phyloP scores from a whole-genome alignment of 1,284 basidiomycete genomes.

The Irpex sp. region DNA sequence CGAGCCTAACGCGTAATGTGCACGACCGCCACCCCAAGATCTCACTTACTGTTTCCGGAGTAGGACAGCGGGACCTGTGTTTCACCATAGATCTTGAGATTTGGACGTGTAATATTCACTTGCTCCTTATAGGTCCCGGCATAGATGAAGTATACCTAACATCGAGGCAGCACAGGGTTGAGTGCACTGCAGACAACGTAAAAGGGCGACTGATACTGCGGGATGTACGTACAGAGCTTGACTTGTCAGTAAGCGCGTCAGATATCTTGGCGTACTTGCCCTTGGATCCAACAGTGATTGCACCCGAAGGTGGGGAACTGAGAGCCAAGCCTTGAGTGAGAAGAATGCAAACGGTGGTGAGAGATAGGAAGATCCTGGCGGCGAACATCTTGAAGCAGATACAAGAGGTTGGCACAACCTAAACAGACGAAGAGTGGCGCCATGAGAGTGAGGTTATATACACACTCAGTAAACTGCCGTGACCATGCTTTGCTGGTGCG shows the following conservation, averaged over 20 bases:
- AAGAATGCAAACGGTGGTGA: neutral
- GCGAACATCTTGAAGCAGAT: neutral
- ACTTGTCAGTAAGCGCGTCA: constrained; percentile 22
- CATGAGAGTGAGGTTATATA: constrained; percentile 1
- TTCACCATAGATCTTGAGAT: constrained; percentile 22
- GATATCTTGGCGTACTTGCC: constrained; percentile 22
- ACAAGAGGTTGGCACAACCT: constrained; percentile 3
- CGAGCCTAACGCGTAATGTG: neutral
- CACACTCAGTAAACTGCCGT: neutral
- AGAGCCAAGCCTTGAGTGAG: constrained; percentile 10
- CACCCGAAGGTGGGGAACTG: constrained; percentile 19
- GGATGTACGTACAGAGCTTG: constrained; percentile 18
- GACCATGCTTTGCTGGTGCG: neutral
- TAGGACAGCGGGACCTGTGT: constrained; percentile 19
- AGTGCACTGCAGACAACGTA: neutral
- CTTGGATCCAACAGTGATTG: constrained; percentile 22
- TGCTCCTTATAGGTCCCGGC: constrained; percentile 54
- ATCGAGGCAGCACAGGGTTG: constrained; percentile 9
- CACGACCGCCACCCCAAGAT: constrained; percentile 12
- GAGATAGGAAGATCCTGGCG: neutral
- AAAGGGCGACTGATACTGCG: neutral
- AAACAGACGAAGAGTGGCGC: neutral
- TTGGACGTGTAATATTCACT: constrained; percentile 44
- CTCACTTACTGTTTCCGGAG: constrained; percentile 18
- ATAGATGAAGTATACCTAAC: constrained; percentile 47